A percentile compares a stretch with the other conserved stretches of the same genome.
phyloP scores from a whole-genome alignment of 768 basidiomycete genomes.

The Boletus coccyginus region DNA sequence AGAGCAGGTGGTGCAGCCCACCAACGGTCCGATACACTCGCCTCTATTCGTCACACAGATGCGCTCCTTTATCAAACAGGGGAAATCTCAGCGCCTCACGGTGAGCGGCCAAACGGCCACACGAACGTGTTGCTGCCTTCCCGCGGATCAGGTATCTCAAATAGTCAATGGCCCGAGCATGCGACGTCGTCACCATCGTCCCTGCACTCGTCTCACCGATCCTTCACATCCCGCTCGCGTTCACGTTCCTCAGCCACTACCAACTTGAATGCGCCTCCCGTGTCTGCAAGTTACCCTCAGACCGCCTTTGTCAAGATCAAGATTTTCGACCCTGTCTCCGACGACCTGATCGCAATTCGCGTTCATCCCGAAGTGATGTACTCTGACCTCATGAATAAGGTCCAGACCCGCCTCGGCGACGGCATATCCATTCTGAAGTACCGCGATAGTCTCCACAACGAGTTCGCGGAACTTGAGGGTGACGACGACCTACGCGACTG shows the following conservation, averaged over 20 bases:
- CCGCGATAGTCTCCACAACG: slow-evolving; percentile 67
- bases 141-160: slow-evolving; percentile 28
- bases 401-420: slow-evolving; percentile 79
- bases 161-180: slow-evolving; percentile 27
- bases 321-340: slow-evolving; percentile 89
- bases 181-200: slow-evolving; percentile 46
- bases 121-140: slow-evolving; percentile 26
- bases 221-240: slow-evolving; percentile 50
- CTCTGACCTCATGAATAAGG: slow-evolving; percentile 86
- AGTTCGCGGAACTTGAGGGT: slow-evolving; percentile 57
- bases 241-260: slow-evolving; percentile 52
- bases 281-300: slow-evolving; percentile 75
- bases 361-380: slow-evolving; percentile 92
- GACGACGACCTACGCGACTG: slow-evolving; percentile 68
- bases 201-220: slow-evolving; percentile 50
- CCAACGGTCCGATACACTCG: slow-evolving; percentile 47
- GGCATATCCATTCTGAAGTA: slow-evolving; percentile 71
- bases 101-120: slow-evolving; percentile 31
- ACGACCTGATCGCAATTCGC: slow-evolving; percentile 95
- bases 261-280: slow-evolving; percentile 62
- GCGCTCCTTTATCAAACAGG: slow-evolving; percentile 21
- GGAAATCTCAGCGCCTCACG: slow-evolving; percentile 30
- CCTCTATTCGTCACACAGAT: slow-evolving; percentile 38
- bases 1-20: slow-evolving; percentile 35
- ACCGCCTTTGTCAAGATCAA: slow-evolving; percentile 97